phyloP scores from a whole-genome alignment of 2,329 filamentous ascomycete genomes.

The Apiospora pterosperma region DNA sequence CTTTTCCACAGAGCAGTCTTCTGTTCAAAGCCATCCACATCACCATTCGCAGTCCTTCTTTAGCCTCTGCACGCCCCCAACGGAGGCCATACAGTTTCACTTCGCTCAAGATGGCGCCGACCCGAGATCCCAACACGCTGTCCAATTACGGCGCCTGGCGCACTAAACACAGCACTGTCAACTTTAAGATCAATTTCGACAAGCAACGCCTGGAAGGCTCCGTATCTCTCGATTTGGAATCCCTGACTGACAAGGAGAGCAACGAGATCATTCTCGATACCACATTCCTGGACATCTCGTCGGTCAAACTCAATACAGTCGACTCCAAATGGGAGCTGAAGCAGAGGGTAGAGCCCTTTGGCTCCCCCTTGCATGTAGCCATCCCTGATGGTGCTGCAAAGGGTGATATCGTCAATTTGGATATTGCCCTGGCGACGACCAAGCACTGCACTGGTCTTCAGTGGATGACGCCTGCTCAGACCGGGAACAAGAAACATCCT shows the following conservation, averaged over 20 bases:
- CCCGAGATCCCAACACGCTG: constrained; percentile 81
- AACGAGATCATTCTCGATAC: constrained; percentile 84
- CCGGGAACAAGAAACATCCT: constrained; percentile 90
- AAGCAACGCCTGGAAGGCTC: constrained; percentile 72
- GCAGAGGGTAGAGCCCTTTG: constrained; percentile 69
- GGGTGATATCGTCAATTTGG: constrained; percentile 49
- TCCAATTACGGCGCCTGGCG: constrained; percentile 89
- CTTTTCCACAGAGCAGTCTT: constrained; percentile 23
- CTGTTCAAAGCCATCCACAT: constrained; percentile 25
- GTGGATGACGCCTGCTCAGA: constrained; percentile 92
- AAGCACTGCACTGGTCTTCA: constrained; percentile 87
- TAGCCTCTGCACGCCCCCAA: constrained; percentile 10
- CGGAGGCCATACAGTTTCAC: constrained; percentile 13
- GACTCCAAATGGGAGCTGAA: constrained; percentile 67
- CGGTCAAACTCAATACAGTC: constrained; percentile 66
- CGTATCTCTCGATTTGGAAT: constrained; percentile 74
- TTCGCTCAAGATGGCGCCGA: constrained; percentile 29
- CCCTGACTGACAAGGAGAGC: constrained; percentile 68
- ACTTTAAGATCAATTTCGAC: constrained; percentile 81
- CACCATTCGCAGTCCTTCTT: constrained; percentile 22
- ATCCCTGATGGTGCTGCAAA: constrained; percentile 52
- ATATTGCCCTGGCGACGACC: constrained; percentile 77
- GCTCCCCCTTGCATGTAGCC: constrained; percentile 65
- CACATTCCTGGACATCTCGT: constrained; percentile 72
- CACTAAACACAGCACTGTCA: constrained; percentile 78